A percentile compares a stretch with the other conserved stretches of the same genome.
Evolutionary conservation across 345 rosid species (phyloP).

Genomic region (Rhizophora mangle): DNA sequence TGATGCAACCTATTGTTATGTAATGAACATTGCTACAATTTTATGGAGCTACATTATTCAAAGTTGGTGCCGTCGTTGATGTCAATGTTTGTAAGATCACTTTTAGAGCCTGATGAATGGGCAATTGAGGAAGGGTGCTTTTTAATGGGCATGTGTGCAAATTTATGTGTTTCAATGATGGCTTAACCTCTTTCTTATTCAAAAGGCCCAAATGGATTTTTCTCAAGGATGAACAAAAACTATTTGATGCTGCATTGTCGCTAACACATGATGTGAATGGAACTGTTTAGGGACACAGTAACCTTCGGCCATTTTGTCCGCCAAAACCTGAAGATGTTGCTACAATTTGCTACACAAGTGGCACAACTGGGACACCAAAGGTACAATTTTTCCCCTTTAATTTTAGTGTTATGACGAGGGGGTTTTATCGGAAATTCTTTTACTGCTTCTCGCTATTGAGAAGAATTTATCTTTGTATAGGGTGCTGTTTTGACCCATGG

Average conservation of each 20-base stretch:
- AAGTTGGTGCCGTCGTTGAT: no score
- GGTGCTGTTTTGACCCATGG: slow-evolving; percentile 87
- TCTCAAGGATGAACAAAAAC: no score
- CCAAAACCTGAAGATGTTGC: slow-evolving; percentile 85
- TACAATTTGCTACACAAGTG: slow-evolving; percentile 96
- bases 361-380: slow-evolving; percentile 99
- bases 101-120: no score
- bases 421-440: background rate
- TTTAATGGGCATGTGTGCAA: no score
- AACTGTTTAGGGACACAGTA: slow-evolving; percentile 65
- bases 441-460: slow-evolving; percentile 23
- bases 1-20: background rate
- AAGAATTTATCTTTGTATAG: slow-evolving; percentile 33
- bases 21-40: background rate
- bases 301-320: slow-evolving; percentile 58
- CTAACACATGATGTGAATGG: slow-evolving; percentile 13
- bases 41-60: no score
- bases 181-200: no score
- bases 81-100: no score
- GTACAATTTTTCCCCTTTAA: slow-evolving; percentile 35
- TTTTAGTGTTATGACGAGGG: slow-evolving; percentile 15
- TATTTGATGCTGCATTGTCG: no score
- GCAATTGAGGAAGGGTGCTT: no score
- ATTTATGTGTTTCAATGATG: no score
- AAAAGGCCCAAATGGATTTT: no score